Evolutionary conservation across 2,329 filamentous ascomycete genomes (phyloP).

Genomic region (Ophiostoma perfectum): DNA sequence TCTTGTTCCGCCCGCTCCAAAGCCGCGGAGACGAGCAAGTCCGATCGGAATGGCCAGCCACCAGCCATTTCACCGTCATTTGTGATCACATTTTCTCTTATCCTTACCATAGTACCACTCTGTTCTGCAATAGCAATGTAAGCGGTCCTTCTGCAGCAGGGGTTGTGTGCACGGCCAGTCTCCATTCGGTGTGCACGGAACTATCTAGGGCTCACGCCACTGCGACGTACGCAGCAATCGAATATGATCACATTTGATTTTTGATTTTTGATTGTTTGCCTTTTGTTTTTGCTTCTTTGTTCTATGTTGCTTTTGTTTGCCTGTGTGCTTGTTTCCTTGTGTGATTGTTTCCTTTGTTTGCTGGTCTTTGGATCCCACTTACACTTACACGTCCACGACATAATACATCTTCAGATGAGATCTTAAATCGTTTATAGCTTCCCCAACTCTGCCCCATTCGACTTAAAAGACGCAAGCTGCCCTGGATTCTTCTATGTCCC

Average conservation of each 20-base stretch:
- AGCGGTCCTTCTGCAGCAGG: not conserved
- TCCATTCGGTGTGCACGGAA: conserved; percentile 11
- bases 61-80: conserved; percentile 1
- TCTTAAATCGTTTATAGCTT: not conserved
- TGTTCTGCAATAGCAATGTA: no score
- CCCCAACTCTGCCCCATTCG: no score
- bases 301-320: not conserved
- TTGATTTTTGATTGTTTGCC: not conserved
- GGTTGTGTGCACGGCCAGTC: conserved; percentile 2
- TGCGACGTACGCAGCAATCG: not conserved
- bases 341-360: not conserved
- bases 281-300: not conserved
- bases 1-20: not conserved
- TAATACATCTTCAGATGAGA: not conserved
- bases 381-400: not conserved
- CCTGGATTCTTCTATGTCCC: not conserved
- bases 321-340: not conserved
- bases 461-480: no score
- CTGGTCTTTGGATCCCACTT: not conserved
- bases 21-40: not conserved
- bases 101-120: not conserved
- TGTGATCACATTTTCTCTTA: not conserved
- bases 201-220: not conserved
- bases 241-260: not conserved
- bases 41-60: conserved; percentile 4